phyloP scores from a whole-genome alignment of 2,329 filamentous ascomycete species.

The Endocalyx cinctus region DNA sequence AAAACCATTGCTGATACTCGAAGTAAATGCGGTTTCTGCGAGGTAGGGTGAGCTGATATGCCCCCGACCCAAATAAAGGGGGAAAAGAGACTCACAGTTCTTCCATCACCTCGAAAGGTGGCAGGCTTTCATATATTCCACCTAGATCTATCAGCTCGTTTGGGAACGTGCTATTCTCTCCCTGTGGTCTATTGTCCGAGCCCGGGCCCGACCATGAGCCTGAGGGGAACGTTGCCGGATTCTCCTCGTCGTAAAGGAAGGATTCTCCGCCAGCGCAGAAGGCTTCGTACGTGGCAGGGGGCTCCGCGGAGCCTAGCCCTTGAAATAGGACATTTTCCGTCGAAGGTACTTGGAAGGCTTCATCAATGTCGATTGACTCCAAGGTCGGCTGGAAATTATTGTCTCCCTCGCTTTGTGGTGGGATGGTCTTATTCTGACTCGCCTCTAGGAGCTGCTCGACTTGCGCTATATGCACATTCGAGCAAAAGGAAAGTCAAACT shows the following conservation, averaged over 20 bases:
- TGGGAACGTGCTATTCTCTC: conserved; percentile 8
- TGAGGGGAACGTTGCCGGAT: conserved; percentile 9
- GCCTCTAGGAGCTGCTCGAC: conserved; percentile 76
- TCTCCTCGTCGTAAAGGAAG: conserved; percentile 13
- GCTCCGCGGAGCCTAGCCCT: conserved; percentile 20
- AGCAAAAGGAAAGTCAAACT: too few species aligned
- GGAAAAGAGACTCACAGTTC: conserved; percentile 64
- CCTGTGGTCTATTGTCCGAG: conserved; percentile 1
- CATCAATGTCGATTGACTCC: conserved; percentile 19
- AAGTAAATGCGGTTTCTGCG: conserved; percentile 71
- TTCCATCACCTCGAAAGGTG: conserved; percentile 73
- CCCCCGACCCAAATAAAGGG: background rate
- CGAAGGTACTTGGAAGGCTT: conserved; percentile 12
- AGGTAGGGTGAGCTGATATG: conserved; percentile 9
- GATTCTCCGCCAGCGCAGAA: conserved; percentile 9
- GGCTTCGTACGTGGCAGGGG: conserved; percentile 3
- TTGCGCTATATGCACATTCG: conserved; percentile 53
- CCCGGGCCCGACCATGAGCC: conserved; percentile 9
- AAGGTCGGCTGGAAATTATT: conserved; percentile 15
- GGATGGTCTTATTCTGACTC: background rate
- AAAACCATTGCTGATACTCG: conserved; percentile 62
- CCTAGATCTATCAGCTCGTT: conserved; percentile 65
- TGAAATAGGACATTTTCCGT: conserved; percentile 22
- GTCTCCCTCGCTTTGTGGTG: background rate
- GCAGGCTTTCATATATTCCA: conserved; percentile 77